phyloP scores from a whole-genome alignment of 345 rosid species.

The Trapa incisa region DNA sequence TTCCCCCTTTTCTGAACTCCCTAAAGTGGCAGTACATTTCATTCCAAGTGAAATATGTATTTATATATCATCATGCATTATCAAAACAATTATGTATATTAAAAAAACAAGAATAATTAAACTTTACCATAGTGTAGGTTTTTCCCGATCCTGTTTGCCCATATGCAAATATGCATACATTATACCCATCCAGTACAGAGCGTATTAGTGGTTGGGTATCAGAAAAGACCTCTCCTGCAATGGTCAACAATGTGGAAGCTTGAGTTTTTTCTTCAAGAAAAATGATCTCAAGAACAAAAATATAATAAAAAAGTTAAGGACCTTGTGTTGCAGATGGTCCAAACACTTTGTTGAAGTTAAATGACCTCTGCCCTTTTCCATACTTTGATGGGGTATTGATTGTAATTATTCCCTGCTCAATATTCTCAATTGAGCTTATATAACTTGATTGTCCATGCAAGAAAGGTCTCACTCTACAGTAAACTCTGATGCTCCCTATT shows the following conservation, averaged over 20 bases:
- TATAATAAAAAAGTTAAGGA: constrained; percentile 7
- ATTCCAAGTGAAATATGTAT: background rate
- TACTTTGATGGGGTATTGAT: constrained; percentile 61
- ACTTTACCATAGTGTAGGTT: constrained; percentile 81
- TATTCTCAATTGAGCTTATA: constrained; percentile 45
- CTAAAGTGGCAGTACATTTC: background rate
- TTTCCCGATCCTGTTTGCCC: constrained; percentile 98
- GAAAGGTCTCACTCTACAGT: constrained; percentile 90
- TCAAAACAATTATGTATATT: background rate
- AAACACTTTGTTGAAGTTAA: constrained; percentile 85
- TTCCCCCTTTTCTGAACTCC: too few relatives aligned
- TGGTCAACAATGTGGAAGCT: constrained; percentile 6
- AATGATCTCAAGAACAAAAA: background rate
- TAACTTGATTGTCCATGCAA: constrained; percentile 55
- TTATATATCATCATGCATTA: background rate
- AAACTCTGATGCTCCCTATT: constrained; percentile 84
- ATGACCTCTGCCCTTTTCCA: constrained; percentile 66
- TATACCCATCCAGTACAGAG: constrained; percentile 91
- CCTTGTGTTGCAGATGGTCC: constrained; percentile 91
- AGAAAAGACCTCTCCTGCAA: constrained; percentile 86
- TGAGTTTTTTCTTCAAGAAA: background rate
- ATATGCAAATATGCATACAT: constrained; percentile 97
- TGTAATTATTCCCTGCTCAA: constrained; percentile 64
- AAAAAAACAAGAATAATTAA: background rate
- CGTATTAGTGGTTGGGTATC: constrained; percentile 96